Conservation (phyloP, 345 rosid genomes). For the Xanthoceras sorbifolium region DNA sequence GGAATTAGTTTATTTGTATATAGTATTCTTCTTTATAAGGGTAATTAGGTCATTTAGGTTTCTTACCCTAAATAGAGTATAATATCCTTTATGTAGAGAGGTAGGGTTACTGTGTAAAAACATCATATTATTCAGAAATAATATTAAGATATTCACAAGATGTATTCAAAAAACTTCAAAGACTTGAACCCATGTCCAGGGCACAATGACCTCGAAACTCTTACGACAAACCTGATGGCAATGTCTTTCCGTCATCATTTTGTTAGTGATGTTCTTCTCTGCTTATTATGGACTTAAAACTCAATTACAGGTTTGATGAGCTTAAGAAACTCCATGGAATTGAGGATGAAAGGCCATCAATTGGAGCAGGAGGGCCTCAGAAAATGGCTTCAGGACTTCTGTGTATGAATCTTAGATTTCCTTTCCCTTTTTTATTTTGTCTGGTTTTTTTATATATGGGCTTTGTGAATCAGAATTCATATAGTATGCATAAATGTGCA, state of each 20-base stretch:
- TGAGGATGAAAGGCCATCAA: slow-evolving; percentile 69
- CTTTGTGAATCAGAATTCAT: not conserved
- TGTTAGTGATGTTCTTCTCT: not conserved
- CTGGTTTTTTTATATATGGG: not conserved
- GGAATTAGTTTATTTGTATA: too few species aligned
- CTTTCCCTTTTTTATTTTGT: not conserved
- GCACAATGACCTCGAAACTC: not conserved
- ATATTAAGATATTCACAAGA: too few species aligned
- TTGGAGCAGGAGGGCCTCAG: slow-evolving; percentile 59
- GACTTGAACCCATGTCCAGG: not conserved
- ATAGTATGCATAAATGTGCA: slow-evolving; percentile 39
- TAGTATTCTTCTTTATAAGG: too few species aligned
- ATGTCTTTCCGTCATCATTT: not conserved
- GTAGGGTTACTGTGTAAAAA: too few species aligned
- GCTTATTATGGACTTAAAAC: slow-evolving; percentile 18
- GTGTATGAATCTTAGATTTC: slow-evolving; percentile 43
- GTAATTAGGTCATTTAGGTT: too few species aligned
- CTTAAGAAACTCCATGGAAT: slow-evolving; percentile 75
- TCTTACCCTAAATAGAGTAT: too few species aligned
- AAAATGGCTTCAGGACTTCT: slow-evolving; percentile 83
- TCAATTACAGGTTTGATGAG: slow-evolving; percentile 64
- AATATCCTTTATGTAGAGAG: too few species aligned
- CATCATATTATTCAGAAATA: too few species aligned
- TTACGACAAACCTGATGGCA: not conserved
- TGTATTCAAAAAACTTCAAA: not conserved